Conservation (phyloP, 805 yeast genomes). For the Kazachstania viticola region DNA sequence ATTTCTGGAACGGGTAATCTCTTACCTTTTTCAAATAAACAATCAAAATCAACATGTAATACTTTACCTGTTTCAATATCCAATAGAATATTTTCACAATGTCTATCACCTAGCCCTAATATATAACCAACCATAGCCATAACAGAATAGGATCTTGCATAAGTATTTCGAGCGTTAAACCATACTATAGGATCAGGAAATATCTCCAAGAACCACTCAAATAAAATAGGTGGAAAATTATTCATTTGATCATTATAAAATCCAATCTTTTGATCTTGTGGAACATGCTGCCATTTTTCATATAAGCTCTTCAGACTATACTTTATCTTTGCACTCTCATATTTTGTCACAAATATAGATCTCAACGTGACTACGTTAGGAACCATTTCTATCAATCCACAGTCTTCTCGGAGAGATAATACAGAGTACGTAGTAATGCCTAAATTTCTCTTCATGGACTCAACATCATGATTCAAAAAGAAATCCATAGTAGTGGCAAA, state of each 20-base stretch:
- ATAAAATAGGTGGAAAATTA: conserved; percentile 55
- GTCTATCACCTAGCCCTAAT: conserved; percentile 92
- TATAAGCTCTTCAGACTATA: conserved; percentile 16
- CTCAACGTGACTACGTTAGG: conserved; percentile 64
- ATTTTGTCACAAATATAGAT: conserved; percentile 39
- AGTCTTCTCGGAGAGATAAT: conserved; percentile 70
- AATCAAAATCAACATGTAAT: conserved; percentile 93
- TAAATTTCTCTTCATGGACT: conserved; percentile 61
- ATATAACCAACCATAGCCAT: conserved; percentile 97
- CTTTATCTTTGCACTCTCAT: conserved; percentile 31
- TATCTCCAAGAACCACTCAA: conserved; percentile 78
- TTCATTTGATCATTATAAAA: conserved; percentile 19
- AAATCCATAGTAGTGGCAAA: conserved; percentile 80
- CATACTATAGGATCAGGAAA: conserved; percentile 85
- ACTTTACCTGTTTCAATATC: conserved; percentile 65
- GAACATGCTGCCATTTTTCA: conserved; percentile 18
- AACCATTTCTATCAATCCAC: conserved; percentile 90
- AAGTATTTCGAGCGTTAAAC: conserved; percentile 69
- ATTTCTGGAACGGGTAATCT: conserved; percentile 78
- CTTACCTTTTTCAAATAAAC: conserved; percentile 75
- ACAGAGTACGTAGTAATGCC: conserved; percentile 77
- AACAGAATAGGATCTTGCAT: conserved; percentile 74
- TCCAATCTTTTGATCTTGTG: conserved; percentile 17
- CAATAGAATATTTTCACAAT: conserved; percentile 80
- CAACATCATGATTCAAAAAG: conserved; percentile 51